Percentiles rank a stretch among this genome's conserved stretches.
Evolutionary conservation across 2,329 filamentous ascomycete genomes (phyloP).

Genomic region (Metarhizium sp.): DNA sequence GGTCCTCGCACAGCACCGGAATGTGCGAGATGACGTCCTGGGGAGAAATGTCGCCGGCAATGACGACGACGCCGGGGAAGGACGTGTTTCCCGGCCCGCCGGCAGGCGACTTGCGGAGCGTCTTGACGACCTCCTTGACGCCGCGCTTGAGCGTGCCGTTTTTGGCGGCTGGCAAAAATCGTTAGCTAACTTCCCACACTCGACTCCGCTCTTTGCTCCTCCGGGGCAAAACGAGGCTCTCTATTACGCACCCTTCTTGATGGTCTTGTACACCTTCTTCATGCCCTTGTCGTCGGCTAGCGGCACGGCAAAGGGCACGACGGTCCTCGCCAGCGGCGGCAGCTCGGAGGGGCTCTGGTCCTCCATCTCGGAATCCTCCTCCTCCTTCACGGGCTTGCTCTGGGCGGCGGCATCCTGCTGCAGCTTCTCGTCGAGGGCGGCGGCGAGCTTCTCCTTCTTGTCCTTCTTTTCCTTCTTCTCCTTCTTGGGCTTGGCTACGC

Average conservation of each 20-base stretch:
- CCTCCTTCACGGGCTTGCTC: slow-evolving; percentile 27
- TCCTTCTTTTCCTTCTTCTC: slow-evolving; percentile 58
- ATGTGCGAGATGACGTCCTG: slow-evolving; percentile 99
- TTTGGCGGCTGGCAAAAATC: slow-evolving; percentile 63
- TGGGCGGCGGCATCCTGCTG: slow-evolving; percentile 43
- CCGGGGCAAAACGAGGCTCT: no score
- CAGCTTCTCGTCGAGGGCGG: slow-evolving; percentile 56
- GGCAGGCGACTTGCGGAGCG: slow-evolving; percentile 81
- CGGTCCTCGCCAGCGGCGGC: slow-evolving; percentile 39
- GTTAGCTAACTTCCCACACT: neutral
- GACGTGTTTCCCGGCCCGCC: slow-evolving; percentile 54
- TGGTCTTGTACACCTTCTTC: slow-evolving; percentile 51
- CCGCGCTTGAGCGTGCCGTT: slow-evolving; percentile 93
- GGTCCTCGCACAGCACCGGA: slow-evolving; percentile 95
- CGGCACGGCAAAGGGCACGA: slow-evolving; percentile 78
- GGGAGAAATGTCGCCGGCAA: slow-evolving; percentile 94
- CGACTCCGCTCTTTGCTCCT: no score
- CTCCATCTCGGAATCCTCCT: slow-evolving; percentile 36
- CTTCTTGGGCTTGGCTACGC: slow-evolving; percentile 45
- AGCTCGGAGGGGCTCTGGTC: slow-evolving; percentile 33
- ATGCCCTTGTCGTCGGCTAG: slow-evolving; percentile 69
- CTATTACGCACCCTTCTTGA: slow-evolving; percentile 40
- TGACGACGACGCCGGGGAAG: slow-evolving; percentile 71
- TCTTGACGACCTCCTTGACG: slow-evolving; percentile 98
- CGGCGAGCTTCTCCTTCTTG: slow-evolving; percentile 65